phyloP scores from a whole-genome alignment of 139 green algal species.

The Microglena sp. region DNA sequence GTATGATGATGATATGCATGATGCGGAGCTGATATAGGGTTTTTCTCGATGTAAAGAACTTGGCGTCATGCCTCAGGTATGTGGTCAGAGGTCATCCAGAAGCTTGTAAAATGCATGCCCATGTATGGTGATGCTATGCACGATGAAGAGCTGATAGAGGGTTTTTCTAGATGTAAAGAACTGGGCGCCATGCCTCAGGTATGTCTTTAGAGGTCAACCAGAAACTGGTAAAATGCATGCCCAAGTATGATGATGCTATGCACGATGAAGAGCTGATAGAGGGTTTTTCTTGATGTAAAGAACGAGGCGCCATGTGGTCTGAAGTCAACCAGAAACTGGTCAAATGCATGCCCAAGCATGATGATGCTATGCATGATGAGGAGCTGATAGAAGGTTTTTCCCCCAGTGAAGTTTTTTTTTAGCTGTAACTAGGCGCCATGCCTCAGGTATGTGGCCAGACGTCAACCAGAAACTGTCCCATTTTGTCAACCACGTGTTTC shows the following conservation, averaged over 20 bases:
- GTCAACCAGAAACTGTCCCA: too few relatives aligned
- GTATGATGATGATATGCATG: too few relatives aligned
- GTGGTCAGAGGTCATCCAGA: too few relatives aligned
- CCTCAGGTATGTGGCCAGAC: constrained; percentile 65
- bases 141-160: constrained; percentile 72
- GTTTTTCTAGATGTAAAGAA: constrained; percentile 66
- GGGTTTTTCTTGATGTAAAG: constrained; percentile 64
- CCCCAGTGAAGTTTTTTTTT: constrained; percentile 64
- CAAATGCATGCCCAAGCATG: too few relatives aligned
- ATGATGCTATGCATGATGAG: too few relatives aligned
- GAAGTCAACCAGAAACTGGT: too few relatives aligned
- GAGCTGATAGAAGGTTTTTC: constrained; percentile 70
- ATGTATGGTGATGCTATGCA: too few relatives aligned
- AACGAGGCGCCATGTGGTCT: constrained; percentile 82
- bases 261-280: constrained; percentile 70
- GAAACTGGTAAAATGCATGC: too few relatives aligned
- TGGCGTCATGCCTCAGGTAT: constrained; percentile 75
- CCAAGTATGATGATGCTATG: too few relatives aligned
- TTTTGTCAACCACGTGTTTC: too few relatives aligned
- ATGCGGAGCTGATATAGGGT: constrained; percentile 74
- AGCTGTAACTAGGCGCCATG: constrained; percentile 87
- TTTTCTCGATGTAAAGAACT: constrained; percentile 72
- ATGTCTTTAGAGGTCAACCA: too few relatives aligned
- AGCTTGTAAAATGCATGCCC: too few relatives aligned
- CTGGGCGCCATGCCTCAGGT: constrained; percentile 82